Conservation (phyloP, 2,329 filamentous ascomycete genomes). For the Escovopsis weberi region DNA sequence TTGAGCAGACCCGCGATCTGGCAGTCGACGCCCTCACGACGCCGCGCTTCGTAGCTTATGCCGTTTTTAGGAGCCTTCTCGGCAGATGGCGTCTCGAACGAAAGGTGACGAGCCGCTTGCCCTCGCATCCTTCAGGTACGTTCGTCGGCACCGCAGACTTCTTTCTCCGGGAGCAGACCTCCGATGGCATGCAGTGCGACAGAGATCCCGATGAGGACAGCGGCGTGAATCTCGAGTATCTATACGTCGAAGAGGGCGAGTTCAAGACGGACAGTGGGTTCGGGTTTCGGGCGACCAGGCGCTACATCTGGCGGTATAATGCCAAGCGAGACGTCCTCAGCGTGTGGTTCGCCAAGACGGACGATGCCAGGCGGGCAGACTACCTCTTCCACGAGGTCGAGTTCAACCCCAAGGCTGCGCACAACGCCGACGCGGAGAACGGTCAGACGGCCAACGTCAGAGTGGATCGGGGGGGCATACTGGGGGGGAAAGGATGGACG, state of each 20-base stretch:
- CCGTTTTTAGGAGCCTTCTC: constrained; percentile 56
- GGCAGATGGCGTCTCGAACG: constrained; percentile 54
- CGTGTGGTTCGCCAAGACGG: constrained; percentile 58
- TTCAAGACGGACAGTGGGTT: constrained; percentile 44
- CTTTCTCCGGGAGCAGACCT: constrained; percentile 43
- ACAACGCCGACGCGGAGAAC: constrained; percentile 20
- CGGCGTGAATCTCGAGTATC: constrained; percentile 40
- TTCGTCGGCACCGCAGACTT: constrained; percentile 54
- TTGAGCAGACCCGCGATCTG: constrained; percentile 30
- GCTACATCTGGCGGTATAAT: constrained; percentile 61
- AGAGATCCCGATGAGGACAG: constrained; percentile 8
- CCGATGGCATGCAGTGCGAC: constrained; percentile 29
- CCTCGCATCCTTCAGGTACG: constrained; percentile 47
- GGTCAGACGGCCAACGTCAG: constrained; percentile 5
- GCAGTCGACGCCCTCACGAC: constrained; percentile 26
- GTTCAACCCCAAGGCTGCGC: constrained; percentile 23
- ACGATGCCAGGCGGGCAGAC: constrained; percentile 48
- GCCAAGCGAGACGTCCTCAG: constrained; percentile 45
- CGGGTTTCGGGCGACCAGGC: constrained; percentile 43
- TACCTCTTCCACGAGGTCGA: constrained; percentile 65
- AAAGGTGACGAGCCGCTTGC: constrained; percentile 36
- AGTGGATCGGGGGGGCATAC: background rate
- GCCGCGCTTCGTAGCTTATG: constrained; percentile 43
- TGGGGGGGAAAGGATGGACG: constrained; percentile 34
- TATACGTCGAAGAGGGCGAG: constrained; percentile 54